Conservation (phyloP, 305 asterid genomes). For the Fraxinus latifolia region DNA sequence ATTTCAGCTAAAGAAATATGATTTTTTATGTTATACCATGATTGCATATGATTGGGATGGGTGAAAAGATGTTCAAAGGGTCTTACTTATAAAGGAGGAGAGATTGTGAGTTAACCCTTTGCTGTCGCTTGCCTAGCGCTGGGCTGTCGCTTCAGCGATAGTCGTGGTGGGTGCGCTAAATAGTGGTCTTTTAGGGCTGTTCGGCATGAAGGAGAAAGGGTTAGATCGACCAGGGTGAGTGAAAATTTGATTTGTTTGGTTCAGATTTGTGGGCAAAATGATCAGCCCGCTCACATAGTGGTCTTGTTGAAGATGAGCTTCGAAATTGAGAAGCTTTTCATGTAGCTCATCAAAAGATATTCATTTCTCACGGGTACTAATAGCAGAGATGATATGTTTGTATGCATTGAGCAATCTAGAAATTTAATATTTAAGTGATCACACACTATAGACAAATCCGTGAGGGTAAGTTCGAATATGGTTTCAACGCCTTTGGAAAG, state of each 20-base stretch:
- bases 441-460: not conserved
- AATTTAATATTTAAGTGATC: not conserved
- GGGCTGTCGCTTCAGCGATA: not conserved
- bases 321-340: too few relatives aligned
- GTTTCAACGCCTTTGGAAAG: not conserved
- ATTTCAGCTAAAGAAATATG: too few relatives aligned
- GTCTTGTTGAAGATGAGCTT: too few relatives aligned
- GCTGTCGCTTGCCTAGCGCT: too few relatives aligned
- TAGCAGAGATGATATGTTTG: not conserved
- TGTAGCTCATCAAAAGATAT: not conserved
- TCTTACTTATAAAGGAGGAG: too few relatives aligned
- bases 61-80: too few relatives aligned
- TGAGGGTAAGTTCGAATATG: not conserved
- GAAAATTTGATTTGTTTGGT: not conserved
- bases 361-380: not conserved
- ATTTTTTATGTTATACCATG: too few relatives aligned
- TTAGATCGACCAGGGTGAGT: not conserved
- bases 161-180: not conserved
- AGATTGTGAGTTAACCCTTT: too few relatives aligned
- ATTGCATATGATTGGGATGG: too few relatives aligned
- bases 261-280: not conserved
- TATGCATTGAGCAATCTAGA: not conserved
- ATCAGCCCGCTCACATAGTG: not conserved
- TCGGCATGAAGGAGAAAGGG: not conserved
- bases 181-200: not conserved